Percentiles rank a stretch among this genome's conserved stretches.
Evolutionary conservation across 2,329 filamentous ascomycete species (phyloP).

Genomic region (Ophiostoma novo-ulmi): DNA sequence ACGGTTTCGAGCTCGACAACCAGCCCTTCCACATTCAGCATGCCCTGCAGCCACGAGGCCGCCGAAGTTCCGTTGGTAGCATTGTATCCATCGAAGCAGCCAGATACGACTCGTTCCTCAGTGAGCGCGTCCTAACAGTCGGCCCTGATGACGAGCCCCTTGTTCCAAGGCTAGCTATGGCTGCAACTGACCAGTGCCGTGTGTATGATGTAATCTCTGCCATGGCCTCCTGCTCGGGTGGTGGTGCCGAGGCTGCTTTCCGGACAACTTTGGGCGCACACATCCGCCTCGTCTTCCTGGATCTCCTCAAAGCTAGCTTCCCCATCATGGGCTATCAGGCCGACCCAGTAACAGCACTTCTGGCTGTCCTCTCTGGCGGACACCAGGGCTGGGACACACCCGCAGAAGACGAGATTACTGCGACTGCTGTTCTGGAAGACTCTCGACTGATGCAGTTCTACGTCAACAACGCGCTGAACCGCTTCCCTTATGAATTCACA

Average conservation of each 20-base stretch:
- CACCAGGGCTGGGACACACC: constrained; percentile 50
- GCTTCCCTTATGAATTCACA: constrained; percentile 80
- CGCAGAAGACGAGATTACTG: constrained; percentile 38
- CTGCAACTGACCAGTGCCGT: constrained; percentile 46
- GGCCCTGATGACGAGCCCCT: constrained; percentile 39
- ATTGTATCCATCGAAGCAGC: constrained; percentile 58
- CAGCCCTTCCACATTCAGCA: constrained; percentile 27
- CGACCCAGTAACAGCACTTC: constrained; percentile 61
- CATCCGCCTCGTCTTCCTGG: constrained; percentile 60
- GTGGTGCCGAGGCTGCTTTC: constrained; percentile 44
- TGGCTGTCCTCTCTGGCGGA: constrained; percentile 58
- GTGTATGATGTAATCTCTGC: constrained; percentile 51
- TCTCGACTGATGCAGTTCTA: constrained; percentile 52
- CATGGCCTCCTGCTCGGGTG: constrained; percentile 47
- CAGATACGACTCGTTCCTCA: constrained; percentile 54
- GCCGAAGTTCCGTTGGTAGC: constrained; percentile 57
- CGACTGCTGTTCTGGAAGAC: constrained; percentile 48
- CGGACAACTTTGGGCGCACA: constrained; percentile 55
- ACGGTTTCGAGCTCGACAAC: constrained; percentile 50
- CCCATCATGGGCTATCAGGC: constrained; percentile 66
- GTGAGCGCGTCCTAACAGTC: constrained; percentile 39
- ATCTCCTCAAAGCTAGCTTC: constrained; percentile 63
- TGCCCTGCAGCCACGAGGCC: constrained; percentile 35
- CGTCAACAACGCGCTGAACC: constrained; percentile 63
- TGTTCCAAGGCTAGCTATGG: constrained; percentile 47